A percentile compares a stretch with the other conserved stretches of the same genome.
Evolutionary conservation across 306 rosid species (phyloP).

Genomic region (Mucuna pruriens): DNA sequence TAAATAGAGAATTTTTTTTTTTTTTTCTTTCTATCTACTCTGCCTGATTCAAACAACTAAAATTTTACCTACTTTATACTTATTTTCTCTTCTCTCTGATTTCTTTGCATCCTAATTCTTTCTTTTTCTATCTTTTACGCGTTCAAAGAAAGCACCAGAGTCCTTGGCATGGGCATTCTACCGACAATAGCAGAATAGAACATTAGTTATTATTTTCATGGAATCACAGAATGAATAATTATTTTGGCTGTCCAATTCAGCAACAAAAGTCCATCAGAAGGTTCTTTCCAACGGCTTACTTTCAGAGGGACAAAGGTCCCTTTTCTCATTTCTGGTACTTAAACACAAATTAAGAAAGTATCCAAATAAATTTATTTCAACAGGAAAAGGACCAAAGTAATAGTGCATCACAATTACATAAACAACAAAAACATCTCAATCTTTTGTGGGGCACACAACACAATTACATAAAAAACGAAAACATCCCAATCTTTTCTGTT

Average conservation of each 20-base stretch:
- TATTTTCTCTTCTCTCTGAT: neutral
- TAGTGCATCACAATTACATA: constrained; percentile 26
- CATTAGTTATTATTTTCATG: neutral
- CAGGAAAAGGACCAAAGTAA: constrained; percentile 22
- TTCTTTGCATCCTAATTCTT: neutral
- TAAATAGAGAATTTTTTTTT: no score
- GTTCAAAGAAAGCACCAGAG: neutral
- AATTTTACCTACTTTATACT: neutral
- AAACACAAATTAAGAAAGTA: constrained; percentile 33
- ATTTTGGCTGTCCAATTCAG: constrained; percentile 29
- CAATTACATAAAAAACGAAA: constrained; percentile 35
- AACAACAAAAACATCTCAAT: constrained; percentile 32
- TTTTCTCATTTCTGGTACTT: constrained; percentile 32
- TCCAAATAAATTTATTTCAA: constrained; percentile 42
- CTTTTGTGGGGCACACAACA: constrained; percentile 4
- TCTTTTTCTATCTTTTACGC: neutral
- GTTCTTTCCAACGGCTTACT: constrained; percentile 34
- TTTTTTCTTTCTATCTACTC: no score
- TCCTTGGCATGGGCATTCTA: neutral
- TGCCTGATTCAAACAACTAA: neutral
- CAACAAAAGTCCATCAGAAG: constrained; percentile 31
- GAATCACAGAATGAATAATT: constrained; percentile 34
- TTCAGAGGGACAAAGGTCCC: constrained; percentile 28
- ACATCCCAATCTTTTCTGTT: constrained; percentile 21
- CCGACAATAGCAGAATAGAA: constrained; percentile 9